These are phyloP conservation scores for Talaromyces trachyspermus DNA, from an alignment of 495 filamentous ascomycete species.

Conservation along the genomic window DNA sequence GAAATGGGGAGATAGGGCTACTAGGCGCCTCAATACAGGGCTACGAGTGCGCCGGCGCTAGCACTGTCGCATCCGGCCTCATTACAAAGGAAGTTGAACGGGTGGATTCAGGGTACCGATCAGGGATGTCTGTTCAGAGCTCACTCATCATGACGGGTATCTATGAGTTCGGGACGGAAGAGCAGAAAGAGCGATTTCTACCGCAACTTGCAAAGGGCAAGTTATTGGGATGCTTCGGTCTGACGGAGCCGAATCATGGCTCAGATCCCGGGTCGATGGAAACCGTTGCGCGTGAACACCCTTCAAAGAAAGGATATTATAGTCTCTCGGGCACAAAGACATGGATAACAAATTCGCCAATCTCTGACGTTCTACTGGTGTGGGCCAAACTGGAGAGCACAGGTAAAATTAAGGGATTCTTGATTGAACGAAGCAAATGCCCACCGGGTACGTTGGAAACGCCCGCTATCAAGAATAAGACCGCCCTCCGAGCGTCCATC, in stretches of 20 bases:
- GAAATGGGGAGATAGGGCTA: constrained; percentile 97
- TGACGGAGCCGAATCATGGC: constrained; percentile 97
- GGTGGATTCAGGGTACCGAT: constrained; percentile 92
- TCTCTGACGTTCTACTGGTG: constrained; percentile 81
- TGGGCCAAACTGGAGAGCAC: constrained; percentile 91
- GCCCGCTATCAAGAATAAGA: constrained; percentile 91
- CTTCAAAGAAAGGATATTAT: constrained; percentile 78
- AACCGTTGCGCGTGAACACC: constrained; percentile 76
- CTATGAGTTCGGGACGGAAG: constrained; percentile 80
- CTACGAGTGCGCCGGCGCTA: constrained; percentile 91
- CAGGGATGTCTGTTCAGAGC: constrained; percentile 92
- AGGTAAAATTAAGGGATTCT: constrained; percentile 91
- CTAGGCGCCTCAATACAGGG: constrained; percentile 87
- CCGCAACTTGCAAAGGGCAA: constrained; percentile 81
- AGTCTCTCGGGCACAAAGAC: constrained; percentile 84
- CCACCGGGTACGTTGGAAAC: constrained; percentile 86
- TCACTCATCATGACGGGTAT: constrained; percentile 97
- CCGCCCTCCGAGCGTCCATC: constrained; percentile 82
- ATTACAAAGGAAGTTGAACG: constrained; percentile 95
- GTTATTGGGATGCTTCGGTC: constrained; percentile 81
- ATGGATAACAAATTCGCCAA: constrained; percentile 98
- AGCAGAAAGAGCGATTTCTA: constrained; percentile 84
- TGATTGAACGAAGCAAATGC: constrained; percentile 74
- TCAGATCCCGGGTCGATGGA: constrained; percentile 97
- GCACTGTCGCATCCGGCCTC: constrained; percentile 81